These are phyloP conservation scores for Calonectria fujianensis DNA, from an alignment of 2,329 filamentous ascomycete species.

Conservation along the genomic window DNA sequence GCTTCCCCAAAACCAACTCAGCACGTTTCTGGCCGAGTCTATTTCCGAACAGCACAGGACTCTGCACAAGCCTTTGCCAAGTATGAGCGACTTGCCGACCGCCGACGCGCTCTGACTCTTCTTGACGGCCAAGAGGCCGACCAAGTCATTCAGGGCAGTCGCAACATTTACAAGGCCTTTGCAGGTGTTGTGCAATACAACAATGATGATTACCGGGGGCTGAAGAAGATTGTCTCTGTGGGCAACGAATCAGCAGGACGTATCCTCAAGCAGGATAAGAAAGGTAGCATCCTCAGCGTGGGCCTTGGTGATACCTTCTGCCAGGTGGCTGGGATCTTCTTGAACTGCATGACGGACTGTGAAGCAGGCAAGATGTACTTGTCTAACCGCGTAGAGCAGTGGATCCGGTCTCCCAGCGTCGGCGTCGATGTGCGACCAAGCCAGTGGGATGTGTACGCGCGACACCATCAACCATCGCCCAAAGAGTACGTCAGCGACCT, in stretches of 20 bases:
- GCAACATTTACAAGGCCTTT: not conserved
- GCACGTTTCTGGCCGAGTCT: not conserved
- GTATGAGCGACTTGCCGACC: not conserved
- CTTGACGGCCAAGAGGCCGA: not conserved
- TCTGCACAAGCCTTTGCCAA: not conserved
- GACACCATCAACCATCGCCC: not conserved
- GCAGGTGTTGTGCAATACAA: not conserved
- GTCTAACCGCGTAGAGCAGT: not conserved
- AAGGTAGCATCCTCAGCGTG: not conserved
- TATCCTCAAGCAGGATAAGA: not conserved
- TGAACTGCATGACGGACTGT: conserved; percentile 3
- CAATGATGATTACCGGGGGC: not conserved
- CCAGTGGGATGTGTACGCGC: not conserved
- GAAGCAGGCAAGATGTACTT: not conserved
- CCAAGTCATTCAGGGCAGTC: not conserved
- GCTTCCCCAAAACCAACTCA: not conserved
- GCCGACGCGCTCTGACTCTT: not conserved
- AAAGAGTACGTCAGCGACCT: not conserved
- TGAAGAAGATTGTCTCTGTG: not conserved
- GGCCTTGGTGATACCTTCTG: conserved; percentile 1
- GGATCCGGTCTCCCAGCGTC: conserved; percentile 1
- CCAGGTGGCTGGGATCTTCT: not conserved
- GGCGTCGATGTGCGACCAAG: not conserved
- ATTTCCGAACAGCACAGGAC: not conserved
- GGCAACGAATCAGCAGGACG: not conserved